Conservation (phyloP, 768 basidiomycete genomes). For the Sarcomyxa edulis region DNA sequence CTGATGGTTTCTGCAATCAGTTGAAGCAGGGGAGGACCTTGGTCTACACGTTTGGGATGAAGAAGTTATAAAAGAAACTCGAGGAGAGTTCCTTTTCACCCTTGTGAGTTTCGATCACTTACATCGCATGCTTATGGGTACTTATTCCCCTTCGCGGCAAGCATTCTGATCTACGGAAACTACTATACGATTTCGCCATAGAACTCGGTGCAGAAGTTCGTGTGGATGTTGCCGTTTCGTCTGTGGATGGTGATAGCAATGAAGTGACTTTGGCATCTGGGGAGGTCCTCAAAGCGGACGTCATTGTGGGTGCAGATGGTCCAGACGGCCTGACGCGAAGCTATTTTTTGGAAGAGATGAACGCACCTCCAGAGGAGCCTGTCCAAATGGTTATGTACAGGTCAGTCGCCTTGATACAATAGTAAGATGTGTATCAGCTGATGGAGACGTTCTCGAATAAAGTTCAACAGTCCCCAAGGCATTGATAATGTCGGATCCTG, state of each 20-base stretch:
- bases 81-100: conserved; percentile 30
- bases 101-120: conserved; percentile 26
- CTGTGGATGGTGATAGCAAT: conserved; percentile 20
- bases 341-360: conserved; percentile 25
- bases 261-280: conserved; percentile 34
- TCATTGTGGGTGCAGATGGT: conserved; percentile 58
- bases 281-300: conserved; percentile 36
- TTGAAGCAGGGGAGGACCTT: conserved; percentile 42
- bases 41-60: conserved; percentile 48
- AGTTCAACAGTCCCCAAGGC: conserved; percentile 37
- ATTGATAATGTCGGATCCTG: conserved; percentile 33
- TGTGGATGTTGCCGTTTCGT: conserved; percentile 24
- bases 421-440: too few relatives aligned
- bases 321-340: conserved; percentile 30
- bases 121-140: not conserved
- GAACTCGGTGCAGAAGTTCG: conserved; percentile 38
- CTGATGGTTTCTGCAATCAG: too few relatives aligned
- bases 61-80: conserved; percentile 41
- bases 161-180: conserved; percentile 45
- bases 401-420: conserved; percentile 16
- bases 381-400: conserved; percentile 35
- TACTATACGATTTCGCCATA: conserved; percentile 43
- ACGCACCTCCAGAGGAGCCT: conserved; percentile 14
- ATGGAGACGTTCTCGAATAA: not conserved
- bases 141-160: conserved; percentile 15